A percentile compares a stretch with the other conserved stretches of the same genome.
phyloP scores from a whole-genome alignment of 139 green algal genomes.

The Tetraselmis striata region DNA sequence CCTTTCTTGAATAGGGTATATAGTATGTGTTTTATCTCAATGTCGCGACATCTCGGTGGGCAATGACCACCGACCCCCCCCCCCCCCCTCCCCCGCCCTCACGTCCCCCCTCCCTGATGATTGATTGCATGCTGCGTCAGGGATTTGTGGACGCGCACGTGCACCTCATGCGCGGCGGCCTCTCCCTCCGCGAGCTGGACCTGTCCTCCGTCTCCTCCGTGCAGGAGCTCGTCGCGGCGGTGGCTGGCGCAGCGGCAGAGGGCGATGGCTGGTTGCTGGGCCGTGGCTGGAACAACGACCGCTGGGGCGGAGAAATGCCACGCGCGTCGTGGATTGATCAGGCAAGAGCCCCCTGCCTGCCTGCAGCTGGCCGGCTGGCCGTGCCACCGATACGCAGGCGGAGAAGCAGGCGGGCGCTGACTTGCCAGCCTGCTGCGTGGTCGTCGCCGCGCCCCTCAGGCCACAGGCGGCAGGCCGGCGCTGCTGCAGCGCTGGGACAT shows the following conservation, averaged over 20 bases:
- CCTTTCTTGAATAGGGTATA: too few relatives aligned
- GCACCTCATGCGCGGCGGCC: constrained; percentile 52
- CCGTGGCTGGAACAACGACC: constrained; percentile 42
- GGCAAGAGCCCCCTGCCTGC: too few relatives aligned
- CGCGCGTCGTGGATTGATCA: constrained; percentile 34
- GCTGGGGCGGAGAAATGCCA: constrained; percentile 41
- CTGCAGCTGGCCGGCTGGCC: too few relatives aligned
- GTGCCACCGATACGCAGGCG: too few relatives aligned
- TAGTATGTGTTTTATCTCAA: too few relatives aligned
- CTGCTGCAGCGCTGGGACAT: constrained; percentile 47
- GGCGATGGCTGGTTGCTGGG: constrained; percentile 46
- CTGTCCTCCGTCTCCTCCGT: constrained; percentile 21
- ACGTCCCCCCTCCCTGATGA: too few relatives aligned
- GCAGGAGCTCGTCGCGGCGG: constrained; percentile 17
- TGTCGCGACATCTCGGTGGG: too few relatives aligned
- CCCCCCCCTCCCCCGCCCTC: too few relatives aligned
- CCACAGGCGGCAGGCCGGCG: constrained; percentile 15
- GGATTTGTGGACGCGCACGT: constrained; percentile 62
- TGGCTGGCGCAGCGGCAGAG: constrained; percentile 8
- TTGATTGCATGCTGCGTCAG: constrained; percentile 19
- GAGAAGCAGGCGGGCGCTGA: too few relatives aligned
- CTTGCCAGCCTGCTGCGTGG: too few relatives aligned
- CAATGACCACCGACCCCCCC: too few relatives aligned
- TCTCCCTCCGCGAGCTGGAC: constrained; percentile 40
- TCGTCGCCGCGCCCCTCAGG: too few relatives aligned